Evolutionary conservation across 352 stramenopile genomes (phyloP).

Genomic region (Phytophthora pinifolia): DNA sequence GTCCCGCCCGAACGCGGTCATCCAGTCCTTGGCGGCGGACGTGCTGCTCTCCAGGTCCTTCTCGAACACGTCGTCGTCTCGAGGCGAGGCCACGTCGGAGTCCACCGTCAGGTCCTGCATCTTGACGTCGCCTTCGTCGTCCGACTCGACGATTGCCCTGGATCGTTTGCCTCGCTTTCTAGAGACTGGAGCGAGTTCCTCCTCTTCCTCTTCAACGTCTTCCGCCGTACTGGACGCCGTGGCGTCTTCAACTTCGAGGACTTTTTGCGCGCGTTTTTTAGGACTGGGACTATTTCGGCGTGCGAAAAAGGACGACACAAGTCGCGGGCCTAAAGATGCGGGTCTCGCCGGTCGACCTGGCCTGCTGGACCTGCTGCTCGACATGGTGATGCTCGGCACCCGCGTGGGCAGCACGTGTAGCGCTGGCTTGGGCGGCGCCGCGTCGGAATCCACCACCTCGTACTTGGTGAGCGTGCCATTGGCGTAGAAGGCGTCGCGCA

Average conservation of each 20-base stretch:
- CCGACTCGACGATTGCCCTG: constrained; percentile 67
- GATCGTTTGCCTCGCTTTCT: constrained; percentile 50
- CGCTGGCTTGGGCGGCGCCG: constrained; percentile 13
- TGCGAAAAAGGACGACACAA: constrained; percentile 48
- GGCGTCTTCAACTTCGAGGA: constrained; percentile 22
- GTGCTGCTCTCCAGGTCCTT: constrained; percentile 28
- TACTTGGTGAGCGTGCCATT: constrained; percentile 88
- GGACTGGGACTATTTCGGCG: constrained; percentile 9
- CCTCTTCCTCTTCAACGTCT: constrained; percentile 46
- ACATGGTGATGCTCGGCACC: constrained; percentile 31
- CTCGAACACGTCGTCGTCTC: constrained; percentile 30
- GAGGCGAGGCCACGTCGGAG: constrained; percentile 52
- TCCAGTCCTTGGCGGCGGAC: constrained; percentile 52
- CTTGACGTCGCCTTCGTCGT: constrained; percentile 36
- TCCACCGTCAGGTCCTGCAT: constrained; percentile 28
- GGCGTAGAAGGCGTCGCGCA: constrained; percentile 76
- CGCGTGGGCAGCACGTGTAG: constrained; percentile 37
- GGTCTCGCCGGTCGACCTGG: too few relatives aligned
- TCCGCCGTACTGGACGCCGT: constrained; percentile 37
- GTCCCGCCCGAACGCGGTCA: constrained; percentile 51
- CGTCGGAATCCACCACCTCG: constrained; percentile 64
- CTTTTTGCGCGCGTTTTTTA: constrained; percentile 10
- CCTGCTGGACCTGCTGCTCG: too few relatives aligned
- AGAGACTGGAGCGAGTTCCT: constrained; percentile 31
- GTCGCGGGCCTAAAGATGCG: constrained; percentile 2